Evolutionary conservation across 2,329 filamentous ascomycete species (phyloP).

Genomic region (Diplodia scrobiculata): DNA sequence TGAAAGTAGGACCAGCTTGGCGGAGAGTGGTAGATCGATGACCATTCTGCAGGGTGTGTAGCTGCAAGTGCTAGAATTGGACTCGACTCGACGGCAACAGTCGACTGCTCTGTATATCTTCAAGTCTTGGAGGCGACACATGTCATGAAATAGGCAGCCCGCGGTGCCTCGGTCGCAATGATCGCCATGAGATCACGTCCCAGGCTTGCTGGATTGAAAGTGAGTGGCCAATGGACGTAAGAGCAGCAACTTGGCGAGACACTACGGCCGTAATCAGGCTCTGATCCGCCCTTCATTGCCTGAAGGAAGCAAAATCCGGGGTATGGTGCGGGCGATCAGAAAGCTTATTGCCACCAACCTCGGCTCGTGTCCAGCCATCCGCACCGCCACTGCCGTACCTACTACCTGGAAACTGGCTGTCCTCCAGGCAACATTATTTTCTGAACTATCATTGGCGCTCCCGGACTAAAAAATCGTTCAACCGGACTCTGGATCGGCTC

Average conservation of each 20-base stretch:
- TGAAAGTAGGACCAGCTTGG: conserved; percentile 15
- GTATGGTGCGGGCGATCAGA: conserved; percentile 23
- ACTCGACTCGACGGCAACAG: not conserved
- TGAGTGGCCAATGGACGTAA: not conserved
- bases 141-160: conserved; percentile 17
- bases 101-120: conserved; percentile 2
- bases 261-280: conserved; percentile 16
- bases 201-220: conserved; percentile 9
- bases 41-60: conserved; percentile 13
- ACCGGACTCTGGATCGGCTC: not conserved
- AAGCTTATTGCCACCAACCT: conserved; percentile 28
- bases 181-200: conserved; percentile 7
- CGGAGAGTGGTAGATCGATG: conserved; percentile 21
- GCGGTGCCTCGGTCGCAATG: conserved; percentile 20
- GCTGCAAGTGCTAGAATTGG: too few relatives aligned
- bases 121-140: not conserved
- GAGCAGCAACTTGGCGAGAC: not conserved
- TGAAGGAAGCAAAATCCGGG: conserved; percentile 7
- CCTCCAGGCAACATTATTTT: conserved; percentile 10
- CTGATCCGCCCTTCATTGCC: not conserved
- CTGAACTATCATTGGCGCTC: not conserved
- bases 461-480: not conserved
- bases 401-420: not conserved
- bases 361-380: conserved; percentile 15
- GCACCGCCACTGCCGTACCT: conserved; percentile 21